A percentile compares a stretch with the other conserved stretches of the same genome.
Conservation (phyloP, 164 flowering plant species). For the Magnolia kwangsiensis region DNA sequence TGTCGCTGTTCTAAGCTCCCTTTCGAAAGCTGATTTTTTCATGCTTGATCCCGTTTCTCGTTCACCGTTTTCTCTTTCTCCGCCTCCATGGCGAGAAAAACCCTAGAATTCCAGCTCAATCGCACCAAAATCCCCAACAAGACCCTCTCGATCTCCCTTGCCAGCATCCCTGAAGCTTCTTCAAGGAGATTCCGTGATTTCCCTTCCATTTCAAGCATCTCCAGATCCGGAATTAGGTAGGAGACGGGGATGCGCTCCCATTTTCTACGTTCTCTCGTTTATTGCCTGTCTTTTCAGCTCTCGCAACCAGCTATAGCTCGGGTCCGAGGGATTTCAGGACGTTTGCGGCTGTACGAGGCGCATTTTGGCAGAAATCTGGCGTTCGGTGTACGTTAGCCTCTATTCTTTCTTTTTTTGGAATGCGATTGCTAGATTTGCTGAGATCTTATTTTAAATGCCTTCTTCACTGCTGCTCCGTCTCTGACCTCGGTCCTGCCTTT, state of each 20-base stretch:
- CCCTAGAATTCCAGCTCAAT: constrained; percentile 12
- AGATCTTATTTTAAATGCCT: background rate
- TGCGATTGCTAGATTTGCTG: background rate
- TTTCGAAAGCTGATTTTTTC: constrained; percentile 8
- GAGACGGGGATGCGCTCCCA: constrained; percentile 10
- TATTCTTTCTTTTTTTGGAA: no score
- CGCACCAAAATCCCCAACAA: background rate
- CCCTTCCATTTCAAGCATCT: constrained; percentile 21
- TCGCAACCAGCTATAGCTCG: background rate
- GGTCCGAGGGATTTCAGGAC: background rate
- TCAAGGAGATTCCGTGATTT: constrained; percentile 9
- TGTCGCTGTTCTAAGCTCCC: constrained; percentile 15
- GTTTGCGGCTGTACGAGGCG: background rate
- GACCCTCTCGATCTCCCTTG: background rate
- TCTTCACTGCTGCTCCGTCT: background rate
- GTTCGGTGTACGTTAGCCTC: background rate
- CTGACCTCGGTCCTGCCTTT: background rate
- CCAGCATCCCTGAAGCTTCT: constrained; percentile 9
- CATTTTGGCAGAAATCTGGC: background rate
- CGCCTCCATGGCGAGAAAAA: constrained; percentile 8
- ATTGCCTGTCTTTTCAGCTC: background rate
- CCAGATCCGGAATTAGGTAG: constrained; percentile 24
- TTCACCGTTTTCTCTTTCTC: background rate
- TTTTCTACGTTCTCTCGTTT: background rate
- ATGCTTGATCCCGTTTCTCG: constrained; percentile 1